Conservation (phyloP, 495 filamentous ascomycete genomes). For the Talaromyces borbonicus region DNA sequence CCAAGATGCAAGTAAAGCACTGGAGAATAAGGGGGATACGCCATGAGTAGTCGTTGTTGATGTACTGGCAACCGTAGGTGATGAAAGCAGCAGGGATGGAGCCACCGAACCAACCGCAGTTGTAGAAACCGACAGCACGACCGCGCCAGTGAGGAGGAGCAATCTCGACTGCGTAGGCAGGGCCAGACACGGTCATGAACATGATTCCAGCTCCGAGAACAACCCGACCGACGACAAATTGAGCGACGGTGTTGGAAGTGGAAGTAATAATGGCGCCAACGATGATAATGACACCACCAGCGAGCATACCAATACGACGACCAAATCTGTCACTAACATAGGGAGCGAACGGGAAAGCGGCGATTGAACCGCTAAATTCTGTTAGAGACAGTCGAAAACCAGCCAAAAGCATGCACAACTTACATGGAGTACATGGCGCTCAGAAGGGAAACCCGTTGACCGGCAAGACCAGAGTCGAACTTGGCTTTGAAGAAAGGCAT, state of each 20-base stretch:
- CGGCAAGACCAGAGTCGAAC: conserved; percentile 34
- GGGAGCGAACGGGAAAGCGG: conserved; percentile 34
- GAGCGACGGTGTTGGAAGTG: conserved; percentile 29
- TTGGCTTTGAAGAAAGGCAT: conserved; percentile 33
- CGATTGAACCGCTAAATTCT: conserved; percentile 33
- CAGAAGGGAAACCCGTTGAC: conserved; percentile 29
- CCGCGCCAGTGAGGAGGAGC: conserved; percentile 65
- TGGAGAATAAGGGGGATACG: conserved; percentile 40
- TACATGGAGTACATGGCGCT: conserved; percentile 45
- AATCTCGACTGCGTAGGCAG: conserved; percentile 69
- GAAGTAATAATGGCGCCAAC: conserved; percentile 48
- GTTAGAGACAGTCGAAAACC: not conserved
- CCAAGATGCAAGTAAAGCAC: conserved; percentile 40
- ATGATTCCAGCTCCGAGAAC: conserved; percentile 67
- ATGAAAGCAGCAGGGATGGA: conserved; percentile 38
- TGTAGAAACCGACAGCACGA: conserved; percentile 48
- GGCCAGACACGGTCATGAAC: conserved; percentile 62
- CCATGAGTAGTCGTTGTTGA: conserved; percentile 41
- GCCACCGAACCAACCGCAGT: conserved; percentile 49
- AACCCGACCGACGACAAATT: conserved; percentile 68
- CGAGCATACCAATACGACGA: conserved; percentile 58
- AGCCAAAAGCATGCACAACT: conserved; percentile 27
- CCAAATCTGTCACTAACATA: conserved; percentile 37
- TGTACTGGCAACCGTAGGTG: conserved; percentile 32
- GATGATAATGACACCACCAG: conserved; percentile 53